A percentile compares a stretch with the other conserved stretches of the same genome.
These are phyloP conservation scores for Peronospora belbahrii DNA, from an alignment of 352 stramenopile genomes.

Conservation along the genomic window DNA sequence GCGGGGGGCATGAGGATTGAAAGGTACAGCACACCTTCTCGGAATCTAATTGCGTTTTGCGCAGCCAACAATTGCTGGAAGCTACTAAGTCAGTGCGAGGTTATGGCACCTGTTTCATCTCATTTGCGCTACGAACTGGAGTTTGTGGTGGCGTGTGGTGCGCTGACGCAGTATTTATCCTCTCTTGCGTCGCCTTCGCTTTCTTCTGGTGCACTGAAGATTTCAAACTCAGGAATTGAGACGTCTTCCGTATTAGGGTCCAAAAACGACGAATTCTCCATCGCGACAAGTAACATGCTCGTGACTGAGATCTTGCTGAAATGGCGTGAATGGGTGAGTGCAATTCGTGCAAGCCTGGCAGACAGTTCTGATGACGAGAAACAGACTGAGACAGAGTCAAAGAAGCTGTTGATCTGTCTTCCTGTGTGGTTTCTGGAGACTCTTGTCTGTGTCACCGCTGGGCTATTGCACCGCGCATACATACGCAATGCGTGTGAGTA, in stretches of 20 bases:
- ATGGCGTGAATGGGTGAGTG: conserved; percentile 27
- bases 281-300: conserved; percentile 36
- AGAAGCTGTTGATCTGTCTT: conserved; percentile 39
- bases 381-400: conserved; percentile 14
- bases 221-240: conserved; percentile 1
- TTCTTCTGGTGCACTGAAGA: conserved; percentile 1
- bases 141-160: conserved; percentile 40
- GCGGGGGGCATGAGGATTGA: neutral
- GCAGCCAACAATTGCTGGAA: conserved; percentile 50
- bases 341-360: neutral
- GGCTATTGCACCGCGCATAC: conserved; percentile 54
- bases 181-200: conserved; percentile 26
- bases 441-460: conserved; percentile 54
- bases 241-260: conserved; percentile 1
- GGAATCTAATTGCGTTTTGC: conserved; percentile 50
- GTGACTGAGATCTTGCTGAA: conserved; percentile 39
- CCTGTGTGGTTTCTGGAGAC: conserved; percentile 65
- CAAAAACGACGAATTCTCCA: conserved; percentile 32
- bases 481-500: conserved; percentile 74
- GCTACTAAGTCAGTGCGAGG: conserved; percentile 36
- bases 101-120: conserved; percentile 9
- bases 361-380: conserved; percentile 6
- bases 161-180: conserved; percentile 40
- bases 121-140: conserved; percentile 28
- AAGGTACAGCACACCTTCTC: conserved; percentile 10